Conservation (phyloP, 2,329 filamentous ascomycete species). For the Rutstroemia sydowiana region DNA sequence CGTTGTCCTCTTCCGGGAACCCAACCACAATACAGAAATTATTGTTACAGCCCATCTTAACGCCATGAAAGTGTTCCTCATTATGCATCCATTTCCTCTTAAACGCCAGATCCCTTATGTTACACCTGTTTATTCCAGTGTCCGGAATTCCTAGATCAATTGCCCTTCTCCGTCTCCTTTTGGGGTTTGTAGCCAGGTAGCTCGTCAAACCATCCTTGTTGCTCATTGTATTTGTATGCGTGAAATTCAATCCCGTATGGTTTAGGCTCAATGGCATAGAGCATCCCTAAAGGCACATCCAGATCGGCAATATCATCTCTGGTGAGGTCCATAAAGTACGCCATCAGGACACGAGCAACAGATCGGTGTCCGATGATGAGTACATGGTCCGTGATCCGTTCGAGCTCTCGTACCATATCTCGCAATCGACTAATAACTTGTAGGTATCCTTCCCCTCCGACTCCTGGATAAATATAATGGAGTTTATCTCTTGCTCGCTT, state of each 20-base stretch:
- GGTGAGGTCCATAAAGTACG: constrained; percentile 91
- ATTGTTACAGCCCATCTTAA: too few relatives aligned
- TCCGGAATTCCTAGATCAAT: too few relatives aligned
- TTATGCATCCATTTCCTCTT: too few relatives aligned
- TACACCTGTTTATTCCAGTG: neutral
- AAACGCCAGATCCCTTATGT: neutral
- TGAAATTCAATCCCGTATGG: constrained; percentile 97
- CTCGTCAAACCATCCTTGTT: constrained; percentile 73
- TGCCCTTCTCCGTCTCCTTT: constrained; percentile 35
- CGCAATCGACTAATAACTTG: constrained; percentile 94
- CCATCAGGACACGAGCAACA: constrained; percentile 83
- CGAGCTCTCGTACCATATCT: constrained; percentile 92
- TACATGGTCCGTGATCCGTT: constrained; percentile 93
- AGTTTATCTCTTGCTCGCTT: constrained; percentile 81
- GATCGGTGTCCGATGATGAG: constrained; percentile 89
- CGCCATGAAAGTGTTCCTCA: too few relatives aligned
- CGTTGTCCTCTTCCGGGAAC: too few relatives aligned
- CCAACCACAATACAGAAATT: too few relatives aligned
- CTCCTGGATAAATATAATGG: constrained; percentile 91
- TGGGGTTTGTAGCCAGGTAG: constrained; percentile 75
- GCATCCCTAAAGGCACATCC: constrained; percentile 86
- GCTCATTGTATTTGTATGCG: constrained; percentile 82
- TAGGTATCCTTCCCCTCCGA: constrained; percentile 91
- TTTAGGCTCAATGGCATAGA: constrained; percentile 94
- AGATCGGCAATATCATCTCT: constrained; percentile 89